These are phyloP conservation scores for Rosa rugosa DNA, from an alignment of 306 rosid genomes.

Conservation along the genomic window DNA sequence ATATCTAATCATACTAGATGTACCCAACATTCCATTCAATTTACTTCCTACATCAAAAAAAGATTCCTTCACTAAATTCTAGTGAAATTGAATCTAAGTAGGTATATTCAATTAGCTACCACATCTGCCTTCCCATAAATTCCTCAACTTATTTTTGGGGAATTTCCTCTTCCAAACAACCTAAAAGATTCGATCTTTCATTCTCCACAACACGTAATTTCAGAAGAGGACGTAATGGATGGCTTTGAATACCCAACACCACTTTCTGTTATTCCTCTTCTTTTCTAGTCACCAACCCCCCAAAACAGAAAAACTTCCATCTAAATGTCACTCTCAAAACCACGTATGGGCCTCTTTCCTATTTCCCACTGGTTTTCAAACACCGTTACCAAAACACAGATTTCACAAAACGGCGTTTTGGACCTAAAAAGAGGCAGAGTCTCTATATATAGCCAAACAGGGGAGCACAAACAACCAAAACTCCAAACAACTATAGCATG, in stretches of 20 bases:
- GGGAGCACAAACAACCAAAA: slow-evolving; percentile 18
- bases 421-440: slow-evolving; percentile 28
- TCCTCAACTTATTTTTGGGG: not conserved
- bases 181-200: not conserved
- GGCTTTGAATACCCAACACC: not conserved
- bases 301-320: not conserved
- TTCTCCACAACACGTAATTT: not conserved
- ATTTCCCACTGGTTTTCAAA: not conserved
- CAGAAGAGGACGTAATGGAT: not conserved
- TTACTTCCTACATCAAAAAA: not conserved
- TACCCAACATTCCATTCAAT: not conserved
- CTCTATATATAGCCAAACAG: slow-evolving; percentile 47
- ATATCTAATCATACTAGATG: not conserved
- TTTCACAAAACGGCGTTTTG: slow-evolving; percentile 29
- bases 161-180: not conserved
- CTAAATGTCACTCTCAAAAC: not conserved
- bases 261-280: not conserved
- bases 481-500: slow-evolving; percentile 8
- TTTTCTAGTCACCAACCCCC: not conserved
- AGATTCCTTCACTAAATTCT: not conserved
- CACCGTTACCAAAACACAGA: not conserved
- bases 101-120: not conserved
- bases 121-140: not conserved
- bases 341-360: not conserved
- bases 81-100: not conserved